Conservation (phyloP, 805 yeast genomes). For the Candida piceae region DNA sequence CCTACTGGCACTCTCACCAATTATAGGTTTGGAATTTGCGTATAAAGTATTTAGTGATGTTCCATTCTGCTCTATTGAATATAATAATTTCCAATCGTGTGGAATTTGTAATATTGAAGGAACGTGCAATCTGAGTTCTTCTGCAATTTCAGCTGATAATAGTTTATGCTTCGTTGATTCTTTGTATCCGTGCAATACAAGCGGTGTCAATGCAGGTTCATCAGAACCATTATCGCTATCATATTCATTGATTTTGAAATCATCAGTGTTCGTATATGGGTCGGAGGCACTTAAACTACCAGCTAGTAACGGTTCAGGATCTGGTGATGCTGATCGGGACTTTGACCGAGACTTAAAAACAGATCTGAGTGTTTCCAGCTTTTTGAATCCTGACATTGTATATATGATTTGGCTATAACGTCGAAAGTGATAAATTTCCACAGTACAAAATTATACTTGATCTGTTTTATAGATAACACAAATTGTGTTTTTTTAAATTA, state of each 20-base stretch:
- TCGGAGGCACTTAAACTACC: too few relatives aligned
- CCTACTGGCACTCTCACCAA: conserved; percentile 29
- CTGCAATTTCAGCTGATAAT: conserved; percentile 56
- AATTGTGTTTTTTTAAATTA: too few relatives aligned
- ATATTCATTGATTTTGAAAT: not conserved
- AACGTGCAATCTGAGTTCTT: conserved; percentile 63
- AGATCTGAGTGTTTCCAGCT: conserved; percentile 11
- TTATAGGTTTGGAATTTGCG: conserved; percentile 42
- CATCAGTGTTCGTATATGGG: not conserved
- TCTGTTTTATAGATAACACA: too few relatives aligned
- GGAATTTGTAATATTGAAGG: conserved; percentile 78
- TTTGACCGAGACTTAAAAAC: conserved; percentile 12
- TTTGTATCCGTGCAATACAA: conserved; percentile 57
- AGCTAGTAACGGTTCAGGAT: not conserved
- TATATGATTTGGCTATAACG: not conserved
- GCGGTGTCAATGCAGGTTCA: conserved; percentile 48
- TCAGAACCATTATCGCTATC: conserved; percentile 11
- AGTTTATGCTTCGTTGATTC: conserved; percentile 53
- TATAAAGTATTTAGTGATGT: conserved; percentile 80
- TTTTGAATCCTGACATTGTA: conserved; percentile 13
- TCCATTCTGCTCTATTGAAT: conserved; percentile 91
- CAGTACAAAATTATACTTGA: too few relatives aligned
- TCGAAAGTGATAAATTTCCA: too few relatives aligned
- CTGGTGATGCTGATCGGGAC: conserved; percentile 12
- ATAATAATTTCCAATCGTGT: conserved; percentile 71